Base-by-base conservation (phyloP, 2,329 filamentous ascomycete genomes). In the Trichoderma breve region DNA sequence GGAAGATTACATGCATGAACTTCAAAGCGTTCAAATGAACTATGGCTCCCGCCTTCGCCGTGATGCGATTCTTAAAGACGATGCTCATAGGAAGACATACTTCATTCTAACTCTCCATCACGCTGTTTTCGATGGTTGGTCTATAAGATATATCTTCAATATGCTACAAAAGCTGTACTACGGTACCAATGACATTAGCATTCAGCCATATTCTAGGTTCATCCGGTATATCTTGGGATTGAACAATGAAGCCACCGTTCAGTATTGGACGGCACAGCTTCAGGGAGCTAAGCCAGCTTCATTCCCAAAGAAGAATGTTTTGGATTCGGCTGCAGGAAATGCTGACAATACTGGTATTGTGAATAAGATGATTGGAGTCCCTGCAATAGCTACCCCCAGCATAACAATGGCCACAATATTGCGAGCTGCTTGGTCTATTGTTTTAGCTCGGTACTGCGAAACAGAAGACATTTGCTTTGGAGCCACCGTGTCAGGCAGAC, bases 91-190 rank as follows among this genome's bases (percentile, higher is more conserved):
- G 36, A 51, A 61, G 8, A 26, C n/a, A 14, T 68, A 60, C 34
- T 71, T 71, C 21, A 26, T 67, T 15, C 26, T 67, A 14, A 67
- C 39, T 5, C 30, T 61, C 21, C 70, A 71, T 26, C 70, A 71
- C 58, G 62, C 70, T 14, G 28, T 71, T 9, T 71, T 71, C 28
- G 70, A 71, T 51, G 70, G 70, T 9, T 71, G 70, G 70, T 68
- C 34, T 7, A 11, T 55, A 21, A 28, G 43, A 21, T 68, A 30
- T 39, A 47, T 67, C 5, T 26, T 71, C 9, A 51, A 60, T 5
- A 53, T 57, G 9, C 58, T 71, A 18, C 68, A 71, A 36, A 64
- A 3, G 8, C 2, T 65, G 5, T 71, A 71, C 14, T 14, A 51
- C 9, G 43, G 55, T 9, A 0, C 21, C 11, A 24, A 62, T 26